Conservation (phyloP, 768 basidiomycete genomes). For the Coprinopsis cinerea region DNA sequence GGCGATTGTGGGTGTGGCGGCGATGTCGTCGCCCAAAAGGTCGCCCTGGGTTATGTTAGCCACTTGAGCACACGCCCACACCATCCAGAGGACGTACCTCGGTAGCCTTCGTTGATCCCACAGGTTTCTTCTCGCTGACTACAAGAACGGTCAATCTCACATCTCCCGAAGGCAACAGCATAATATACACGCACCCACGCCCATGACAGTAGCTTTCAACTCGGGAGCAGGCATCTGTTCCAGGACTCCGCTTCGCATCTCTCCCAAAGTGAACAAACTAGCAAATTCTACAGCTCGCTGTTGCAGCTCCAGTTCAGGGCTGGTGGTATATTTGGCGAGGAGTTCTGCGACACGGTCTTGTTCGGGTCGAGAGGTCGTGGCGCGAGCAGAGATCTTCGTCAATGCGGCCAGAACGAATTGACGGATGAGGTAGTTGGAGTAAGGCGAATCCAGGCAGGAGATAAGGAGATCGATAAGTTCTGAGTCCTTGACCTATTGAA, state of each 20-base stretch:
- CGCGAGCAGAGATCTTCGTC: slow-evolving; percentile 85
- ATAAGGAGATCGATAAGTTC: slow-evolving; percentile 84
- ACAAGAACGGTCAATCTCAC: slow-evolving; percentile 4
- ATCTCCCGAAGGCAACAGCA: background rate
- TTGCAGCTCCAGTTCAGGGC: slow-evolving; percentile 90
- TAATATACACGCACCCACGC: slow-evolving; percentile 49
- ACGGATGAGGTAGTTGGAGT: slow-evolving; percentile 83
- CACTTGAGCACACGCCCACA: too few species aligned
- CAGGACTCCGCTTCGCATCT: slow-evolving; percentile 77
- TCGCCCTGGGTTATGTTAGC: slow-evolving; percentile 41
- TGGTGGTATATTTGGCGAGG: slow-evolving; percentile 77
- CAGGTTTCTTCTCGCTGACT: slow-evolving; percentile 96
- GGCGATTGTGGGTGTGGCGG: slow-evolving; percentile 29
- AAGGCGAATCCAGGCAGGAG: slow-evolving; percentile 87
- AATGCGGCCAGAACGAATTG: slow-evolving; percentile 89
- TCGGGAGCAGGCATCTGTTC: slow-evolving; percentile 99
- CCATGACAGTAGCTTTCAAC: slow-evolving; percentile 94
- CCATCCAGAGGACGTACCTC: slow-evolving; percentile 64
- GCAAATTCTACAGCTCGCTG: slow-evolving; percentile 96
- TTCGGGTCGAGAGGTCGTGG: slow-evolving; percentile 56
- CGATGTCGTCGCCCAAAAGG: slow-evolving; percentile 75
- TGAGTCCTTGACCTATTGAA: slow-evolving; percentile 61
- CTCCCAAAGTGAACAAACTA: slow-evolving; percentile 70
- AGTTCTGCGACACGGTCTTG: slow-evolving; percentile 77
- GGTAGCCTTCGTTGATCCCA: slow-evolving; percentile 81